Base-by-base conservation (phyloP, 495 filamentous ascomycete genomes). In the Geoglossum glabrum region DNA sequence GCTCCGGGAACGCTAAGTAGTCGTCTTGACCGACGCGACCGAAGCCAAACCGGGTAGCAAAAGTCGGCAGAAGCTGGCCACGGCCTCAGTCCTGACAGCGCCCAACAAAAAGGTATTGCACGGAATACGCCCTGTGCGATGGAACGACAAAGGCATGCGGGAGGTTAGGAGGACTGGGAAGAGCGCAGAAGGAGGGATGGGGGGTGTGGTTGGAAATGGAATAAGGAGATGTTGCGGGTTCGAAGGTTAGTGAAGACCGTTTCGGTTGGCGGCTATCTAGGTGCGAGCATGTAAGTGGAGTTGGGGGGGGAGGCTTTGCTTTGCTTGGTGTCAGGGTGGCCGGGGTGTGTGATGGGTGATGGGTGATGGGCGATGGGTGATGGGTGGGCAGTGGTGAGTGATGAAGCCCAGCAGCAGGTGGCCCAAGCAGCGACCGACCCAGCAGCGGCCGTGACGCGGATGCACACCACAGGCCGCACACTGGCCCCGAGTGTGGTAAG, bases 181-280 rank as follows among this genome's bases (percentile, higher is more conserved):
- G 46, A 21, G 46, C 26, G 46, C n/a, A 21, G 46, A 7, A 25
- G 46, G 26, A 28, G 49, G 49, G 49, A 28, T 52, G 23, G 28
- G 49, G n/a, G n/a, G n/a, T n/a, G n/a, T n/a, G 23, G 4, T 52
- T 52, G 49, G 25, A 31, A 27, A 52, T 31, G 19, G 49, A 31
- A 52, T 52, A 52, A 52, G 49, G 49, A 52, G 49, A 52, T 13
- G 49, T 52, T 52, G 49, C 49, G 49, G 23, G 13, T 52, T 17
- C 3, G 30, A 52, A 13, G 49, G 28, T 40, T 50, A 21, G 23
- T 31, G 49, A 31, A 5, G 49, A 13, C 49, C 49, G 49, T 52
- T 52, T 52, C 49, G 49, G 49, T 52, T 52, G 49, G 49, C 49
- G 49, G 49, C 49, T 52, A n/a, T n/a, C n/a, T n/a, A 52, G 25